phyloP scores from a whole-genome alignment of 257 asterid species.

The Leonotis leonurus region DNA sequence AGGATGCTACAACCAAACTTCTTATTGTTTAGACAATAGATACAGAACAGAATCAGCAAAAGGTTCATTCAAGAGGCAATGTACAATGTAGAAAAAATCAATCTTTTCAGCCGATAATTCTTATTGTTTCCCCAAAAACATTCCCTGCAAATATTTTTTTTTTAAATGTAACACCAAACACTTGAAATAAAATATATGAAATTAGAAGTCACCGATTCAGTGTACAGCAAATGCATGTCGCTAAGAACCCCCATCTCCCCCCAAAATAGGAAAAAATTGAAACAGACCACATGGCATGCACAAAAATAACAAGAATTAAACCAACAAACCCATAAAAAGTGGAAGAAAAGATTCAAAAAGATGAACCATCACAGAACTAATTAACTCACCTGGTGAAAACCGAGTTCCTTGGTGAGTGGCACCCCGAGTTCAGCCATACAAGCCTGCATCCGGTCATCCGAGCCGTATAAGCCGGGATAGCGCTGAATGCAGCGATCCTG shows the following conservation, averaged over 20 bases:
- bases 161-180: no score
- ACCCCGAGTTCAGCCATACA: conserved; percentile 82
- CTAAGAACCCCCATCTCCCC: conserved; percentile 5
- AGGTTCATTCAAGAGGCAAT: no score
- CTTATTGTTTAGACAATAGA: background rate
- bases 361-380: no score
- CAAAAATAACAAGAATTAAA: conserved; percentile 4
- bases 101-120: background rate
- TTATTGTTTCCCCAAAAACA: no score
- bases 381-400: conserved; percentile 60
- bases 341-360: background rate
- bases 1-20: no score
- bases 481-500: conserved; percentile 60
- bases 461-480: conserved; percentile 63
- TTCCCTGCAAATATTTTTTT: no score
- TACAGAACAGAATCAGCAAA: no score
- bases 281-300: background rate
- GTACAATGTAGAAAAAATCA: conserved; percentile 5
- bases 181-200: no score
- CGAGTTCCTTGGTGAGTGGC: conserved; percentile 67
- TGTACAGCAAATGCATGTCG: conserved; percentile 14
- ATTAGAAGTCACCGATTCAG: conserved; percentile 7
- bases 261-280: background rate
- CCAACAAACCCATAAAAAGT: background rate
- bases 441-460: conserved; percentile 69